Evolutionary conservation across 1,284 basidiomycete species (phyloP), one percentile per base, ranked within the genome.

Genomic region (Boletus sp.): DNA sequence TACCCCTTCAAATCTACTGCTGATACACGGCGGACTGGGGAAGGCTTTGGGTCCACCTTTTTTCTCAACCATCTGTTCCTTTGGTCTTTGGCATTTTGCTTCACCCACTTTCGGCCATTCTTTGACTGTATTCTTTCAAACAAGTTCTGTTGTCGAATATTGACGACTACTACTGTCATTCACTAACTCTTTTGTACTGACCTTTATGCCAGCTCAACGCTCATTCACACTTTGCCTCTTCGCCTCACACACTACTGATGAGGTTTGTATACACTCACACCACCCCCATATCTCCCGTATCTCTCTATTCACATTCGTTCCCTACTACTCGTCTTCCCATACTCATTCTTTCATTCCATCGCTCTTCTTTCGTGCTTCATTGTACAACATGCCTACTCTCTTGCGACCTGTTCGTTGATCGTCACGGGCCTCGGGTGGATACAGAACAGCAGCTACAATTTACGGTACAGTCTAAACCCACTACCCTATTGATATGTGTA

Each of bases 401-500:
- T 23, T n/a, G 7, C 17, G 10, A 25, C 48, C 34, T 2, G 8
- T 26, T 33, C 23, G 43, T 57, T 51, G 60, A 65, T 46, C 40
- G 30, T 44, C 33, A 30, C 8, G 39, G 44, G 36, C 27, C n/a
- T 29, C 2, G 29, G 37, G 41, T 38, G 38, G 30, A 22, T 33
- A 33, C 0, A 42, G 41, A 60, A 44, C 0, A 6, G 38, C 16
- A 55, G 29, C 37, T 50, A 44, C 58, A 56, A 48, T 48, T 48
- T 51, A 54, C 0, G 38, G 59, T 60, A 65, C 43, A 41, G 20
- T 42, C 42, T 38, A 42, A 38, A 43, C 41, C 46, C 6, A 34
- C 23, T 29, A 37, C 8, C n/a, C 16, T 33, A 40, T 47, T 9
- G n/a, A 41, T 51, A 54, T 20, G 43, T 63, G 53, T 60, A 63